A percentile compares a stretch with the other conserved stretches of the same genome.
Conservation (phyloP, 2,329 filamentous ascomycete genomes). For the Fusarium napiforme region DNA sequence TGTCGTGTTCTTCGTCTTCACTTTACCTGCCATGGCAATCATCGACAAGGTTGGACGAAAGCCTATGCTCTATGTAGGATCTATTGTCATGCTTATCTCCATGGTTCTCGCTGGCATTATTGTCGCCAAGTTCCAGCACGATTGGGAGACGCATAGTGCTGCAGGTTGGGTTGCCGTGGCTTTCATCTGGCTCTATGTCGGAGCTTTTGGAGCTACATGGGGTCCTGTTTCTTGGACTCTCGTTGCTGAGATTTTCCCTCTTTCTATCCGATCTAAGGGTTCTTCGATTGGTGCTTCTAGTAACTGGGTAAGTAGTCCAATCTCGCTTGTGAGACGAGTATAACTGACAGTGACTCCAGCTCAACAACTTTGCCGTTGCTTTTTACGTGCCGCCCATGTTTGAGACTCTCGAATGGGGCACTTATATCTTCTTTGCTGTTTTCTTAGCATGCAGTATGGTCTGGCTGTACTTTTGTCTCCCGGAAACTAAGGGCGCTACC, state of each 20-base stretch:
- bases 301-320: slow-evolving; percentile 50
- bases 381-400: slow-evolving; percentile 57
- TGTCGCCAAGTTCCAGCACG: slow-evolving; percentile 27
- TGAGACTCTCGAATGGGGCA: slow-evolving; percentile 55
- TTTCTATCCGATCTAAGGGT: slow-evolving; percentile 56
- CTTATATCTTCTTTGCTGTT: slow-evolving; percentile 67
- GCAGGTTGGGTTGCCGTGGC: slow-evolving; percentile 54
- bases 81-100: slow-evolving; percentile 48
- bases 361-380: slow-evolving; percentile 59
- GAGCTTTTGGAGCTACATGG: slow-evolving; percentile 56
- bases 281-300: slow-evolving; percentile 54
- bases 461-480: slow-evolving; percentile 62
- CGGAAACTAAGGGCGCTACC: slow-evolving; percentile 65
- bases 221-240: slow-evolving; percentile 60
- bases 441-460: slow-evolving; percentile 59
- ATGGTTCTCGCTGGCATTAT: slow-evolving; percentile 27
- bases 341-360: slow-evolving; percentile 6
- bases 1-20: slow-evolving; percentile 69
- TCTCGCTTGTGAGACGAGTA: background rate
- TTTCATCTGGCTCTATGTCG: slow-evolving; percentile 61
- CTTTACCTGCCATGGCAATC: slow-evolving; percentile 49
- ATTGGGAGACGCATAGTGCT: slow-evolving; percentile 46
- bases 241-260: slow-evolving; percentile 59
- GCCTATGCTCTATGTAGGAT: slow-evolving; percentile 52
- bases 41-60: slow-evolving; percentile 56